Base-by-base conservation (phyloP, 1,139 yeast genomes). In the Pneumocystis canis region DNA sequence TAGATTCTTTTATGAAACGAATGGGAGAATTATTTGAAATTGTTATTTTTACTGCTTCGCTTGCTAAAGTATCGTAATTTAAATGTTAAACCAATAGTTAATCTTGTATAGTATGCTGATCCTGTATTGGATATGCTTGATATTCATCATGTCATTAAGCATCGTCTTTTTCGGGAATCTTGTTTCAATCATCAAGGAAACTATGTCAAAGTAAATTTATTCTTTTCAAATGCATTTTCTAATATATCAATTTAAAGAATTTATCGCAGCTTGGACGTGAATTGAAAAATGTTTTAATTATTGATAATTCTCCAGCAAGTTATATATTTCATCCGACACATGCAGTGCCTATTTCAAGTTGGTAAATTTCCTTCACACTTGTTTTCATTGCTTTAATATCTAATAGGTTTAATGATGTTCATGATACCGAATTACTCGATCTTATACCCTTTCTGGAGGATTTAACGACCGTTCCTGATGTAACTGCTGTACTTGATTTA, bases 251-350 rank as follows among this genome's bases (percentile, higher is more conserved):
- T 47, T 57, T 20, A 20, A 92, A 92, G 76, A 92, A 92, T 73
- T 79, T 92, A 69, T 85, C 95, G 4, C 97, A 89, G 73, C 82
- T 92, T 69, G 99, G 99, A 5, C 80, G 99, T 69, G 96, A 97
- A 1, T 78, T 94, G 66, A 77, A 80, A 66, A 96, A 90, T 68
- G 79, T 87, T 59, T 89, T 92, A 65, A 94, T 92, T 69, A 84
- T 92, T 68, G 99, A 92, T 77, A 92, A 92, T 75, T 89, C 97
- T 1, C 98, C 99, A 1, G 96, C 97, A 5, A 88, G 96, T 16
- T 92, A 94, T 74, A 84, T 90, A 64, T 88, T 92, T 79, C 98
- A 92, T 73, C 98, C 98, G 31, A 95, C 89, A 72, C 97, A 92
- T 76, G 95, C 97, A 16, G 86, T 94, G 58, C 99, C 99, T n/a